A percentile compares a stretch with the other conserved stretches of the same genome.
Conservation (phyloP, 176 grass and related monocot genomes). For the Lolium multiflorum region DNA sequence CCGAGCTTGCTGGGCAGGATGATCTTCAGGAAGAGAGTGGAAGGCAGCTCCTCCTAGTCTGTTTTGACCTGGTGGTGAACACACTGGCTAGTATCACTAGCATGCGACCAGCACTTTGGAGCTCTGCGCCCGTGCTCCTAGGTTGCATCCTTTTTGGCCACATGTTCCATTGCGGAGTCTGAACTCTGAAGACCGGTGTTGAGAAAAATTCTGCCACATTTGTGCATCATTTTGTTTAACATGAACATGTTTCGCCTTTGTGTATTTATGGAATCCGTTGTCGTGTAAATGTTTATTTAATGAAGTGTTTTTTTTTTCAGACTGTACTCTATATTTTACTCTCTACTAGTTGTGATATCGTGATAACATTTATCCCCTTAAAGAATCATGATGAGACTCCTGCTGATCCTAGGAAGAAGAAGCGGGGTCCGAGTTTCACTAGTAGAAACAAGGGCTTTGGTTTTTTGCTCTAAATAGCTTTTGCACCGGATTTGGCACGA, state of each 20-base stretch:
- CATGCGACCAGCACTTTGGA: background rate
- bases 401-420: constrained; percentile 54
- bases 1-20: constrained; percentile 67
- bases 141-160: constrained; percentile 17
- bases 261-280: constrained; percentile 40
- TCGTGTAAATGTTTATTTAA: constrained; percentile 35
- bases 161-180: background rate
- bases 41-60: constrained; percentile 27
- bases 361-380: background rate
- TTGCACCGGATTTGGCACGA: too few species aligned
- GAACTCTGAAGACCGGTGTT: background rate
- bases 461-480: too few species aligned
- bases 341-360: background rate
- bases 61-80: too few species aligned
- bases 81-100: background rate
- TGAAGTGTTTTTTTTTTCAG: background rate
- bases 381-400: background rate
- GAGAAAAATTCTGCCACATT: background rate
- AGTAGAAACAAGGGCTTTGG: too few species aligned
- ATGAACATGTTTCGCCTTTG: constrained; percentile 1
- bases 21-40: constrained; percentile 58
- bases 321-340: background rate
- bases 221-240: constrained; percentile 15
- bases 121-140: background rate
- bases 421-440: constrained; percentile 43